Conservation (phyloP, 148 eudicot species). For the Cornus kousa region DNA sequence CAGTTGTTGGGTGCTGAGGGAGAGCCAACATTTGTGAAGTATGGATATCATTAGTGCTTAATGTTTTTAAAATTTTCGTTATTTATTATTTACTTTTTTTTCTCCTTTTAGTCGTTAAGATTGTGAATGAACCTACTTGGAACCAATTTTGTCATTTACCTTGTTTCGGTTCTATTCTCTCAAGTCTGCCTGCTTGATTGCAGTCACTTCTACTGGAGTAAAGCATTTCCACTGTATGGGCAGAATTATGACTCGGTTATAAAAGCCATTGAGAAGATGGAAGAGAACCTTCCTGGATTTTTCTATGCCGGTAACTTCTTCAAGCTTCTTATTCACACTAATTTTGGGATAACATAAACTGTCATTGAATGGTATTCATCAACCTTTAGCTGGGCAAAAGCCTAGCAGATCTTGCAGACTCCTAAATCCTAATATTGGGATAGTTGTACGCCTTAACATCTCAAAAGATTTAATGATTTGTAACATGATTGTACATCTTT, state of each 20-base stretch:
- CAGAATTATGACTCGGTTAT: slow-evolving; percentile 62
- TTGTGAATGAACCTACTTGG: not conserved
- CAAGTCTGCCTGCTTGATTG: slow-evolving; percentile 21
- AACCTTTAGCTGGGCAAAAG: not conserved
- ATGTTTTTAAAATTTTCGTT: not conserved
- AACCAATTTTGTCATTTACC: not conserved
- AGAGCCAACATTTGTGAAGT: slow-evolving; percentile 46
- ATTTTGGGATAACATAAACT: not conserved
- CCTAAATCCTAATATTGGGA: too few species aligned
- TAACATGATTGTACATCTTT: too few species aligned
- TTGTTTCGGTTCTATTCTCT: not conserved
- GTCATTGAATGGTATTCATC: not conserved
- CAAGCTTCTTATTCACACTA: not conserved
- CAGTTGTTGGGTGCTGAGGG: slow-evolving; percentile 31
- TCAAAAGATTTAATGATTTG: not conserved
- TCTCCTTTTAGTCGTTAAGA: not conserved
- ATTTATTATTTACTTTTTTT: not conserved
- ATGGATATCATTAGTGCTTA: slow-evolving; percentile 17
- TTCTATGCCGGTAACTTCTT: slow-evolving; percentile 77
- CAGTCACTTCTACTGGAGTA: slow-evolving; percentile 90
- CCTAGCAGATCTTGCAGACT: not conserved
- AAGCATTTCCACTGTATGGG: slow-evolving; percentile 90
- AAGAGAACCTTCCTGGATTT: slow-evolving; percentile 80
- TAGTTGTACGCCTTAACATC: not conserved
- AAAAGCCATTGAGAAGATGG: slow-evolving; percentile 80